Percentiles rank a stretch among this genome's conserved stretches.
These are phyloP conservation scores for Gossypium arboreum DNA, from an alignment of 345 rosid genomes.

Conservation along the genomic window DNA sequence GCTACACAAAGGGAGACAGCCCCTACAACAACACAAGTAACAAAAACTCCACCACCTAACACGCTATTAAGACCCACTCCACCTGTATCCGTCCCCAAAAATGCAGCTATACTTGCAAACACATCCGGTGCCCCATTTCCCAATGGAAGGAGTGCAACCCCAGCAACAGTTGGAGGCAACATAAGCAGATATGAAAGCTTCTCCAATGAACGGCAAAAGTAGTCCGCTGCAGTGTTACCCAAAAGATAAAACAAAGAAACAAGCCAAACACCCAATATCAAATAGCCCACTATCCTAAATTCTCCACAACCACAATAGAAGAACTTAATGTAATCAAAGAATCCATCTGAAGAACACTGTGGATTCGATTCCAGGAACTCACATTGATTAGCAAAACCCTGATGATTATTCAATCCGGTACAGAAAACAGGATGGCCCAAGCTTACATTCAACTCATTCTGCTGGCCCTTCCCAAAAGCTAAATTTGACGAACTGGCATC, in stretches of 20 bases:
- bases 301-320: slow-evolving; percentile 66
- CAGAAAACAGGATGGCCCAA: slow-evolving; percentile 32
- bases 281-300: slow-evolving; percentile 44
- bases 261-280: slow-evolving; percentile 64
- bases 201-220: slow-evolving; percentile 86
- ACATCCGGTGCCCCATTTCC: slow-evolving; percentile 98
- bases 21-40: slow-evolving; percentile 86
- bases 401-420: slow-evolving; percentile 38
- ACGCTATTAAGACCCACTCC: slow-evolving; percentile 90
- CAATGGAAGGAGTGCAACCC: slow-evolving; percentile 83
- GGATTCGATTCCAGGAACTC: slow-evolving; percentile 59
- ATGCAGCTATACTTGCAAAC: slow-evolving; percentile 90
- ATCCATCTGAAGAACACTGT: slow-evolving; percentile 61
- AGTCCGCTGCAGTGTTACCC: slow-evolving; percentile 94
- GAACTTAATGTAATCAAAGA: slow-evolving; percentile 72
- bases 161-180: slow-evolving; percentile 81
- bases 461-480: slow-evolving; percentile 18
- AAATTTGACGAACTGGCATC: slow-evolving; percentile 18
- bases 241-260: slow-evolving; percentile 71
- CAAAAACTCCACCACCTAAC: slow-evolving; percentile 86
- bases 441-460: slow-evolving; percentile 24
- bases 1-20: slow-evolving; percentile 65
- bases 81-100: slow-evolving; percentile 71
- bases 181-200: slow-evolving; percentile 70
- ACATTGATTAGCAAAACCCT: slow-evolving; percentile 44